Base-by-base conservation (phyloP, 768 basidiomycete species). In the Trametopsis cervina region DNA sequence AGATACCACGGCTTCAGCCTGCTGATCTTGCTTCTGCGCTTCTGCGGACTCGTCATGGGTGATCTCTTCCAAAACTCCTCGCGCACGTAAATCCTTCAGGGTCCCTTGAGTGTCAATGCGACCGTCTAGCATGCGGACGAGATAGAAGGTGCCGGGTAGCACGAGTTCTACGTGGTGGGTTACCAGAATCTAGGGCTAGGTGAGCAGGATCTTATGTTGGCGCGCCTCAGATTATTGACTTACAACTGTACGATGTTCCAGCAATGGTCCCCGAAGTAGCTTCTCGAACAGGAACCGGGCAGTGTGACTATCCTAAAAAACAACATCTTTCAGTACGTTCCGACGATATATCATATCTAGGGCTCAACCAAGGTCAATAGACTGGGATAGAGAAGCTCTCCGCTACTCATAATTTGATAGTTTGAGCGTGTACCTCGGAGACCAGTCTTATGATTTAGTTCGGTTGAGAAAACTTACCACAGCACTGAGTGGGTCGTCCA, bases 151-250 rank as follows among this genome's bases (percentile, higher is more conserved):
- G 0, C 79, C 81, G 0, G 88, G 83, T 5, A 89, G 75, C 15
- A 91, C 81, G 1, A 93, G 75, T 42, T 90, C 85, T 22, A 91
- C 81, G 57, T 91, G 89, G 52, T 92, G 89, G 0, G 88, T 89
- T 27, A 92, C 88, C 3, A 85, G 70, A 35, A 84, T 67, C 81
- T 81, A 33, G 29, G 29, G n/a, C n/a, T n/a, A n/a, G n/a, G n/a
- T n/a, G n/a, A n/a, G n/a, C n/a, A n/a, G n/a, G n/a, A n/a, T n/a
- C n/a, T n/a, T n/a, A n/a, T n/a, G n/a, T n/a, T n/a, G n/a, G n/a
- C n/a, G n/a, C n/a, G n/a, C n/a, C n/a, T n/a, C n/a, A n/a, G n/a
- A n/a, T n/a, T n/a, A n/a, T n/a, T n/a, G 29, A 60, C 72, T 50
- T 50, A 83, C 72, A 26, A 90, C 82, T 0, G 89, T 91, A 24